Conservation (phyloP, 805 yeast species). For the Candida maltosa region DNA sequence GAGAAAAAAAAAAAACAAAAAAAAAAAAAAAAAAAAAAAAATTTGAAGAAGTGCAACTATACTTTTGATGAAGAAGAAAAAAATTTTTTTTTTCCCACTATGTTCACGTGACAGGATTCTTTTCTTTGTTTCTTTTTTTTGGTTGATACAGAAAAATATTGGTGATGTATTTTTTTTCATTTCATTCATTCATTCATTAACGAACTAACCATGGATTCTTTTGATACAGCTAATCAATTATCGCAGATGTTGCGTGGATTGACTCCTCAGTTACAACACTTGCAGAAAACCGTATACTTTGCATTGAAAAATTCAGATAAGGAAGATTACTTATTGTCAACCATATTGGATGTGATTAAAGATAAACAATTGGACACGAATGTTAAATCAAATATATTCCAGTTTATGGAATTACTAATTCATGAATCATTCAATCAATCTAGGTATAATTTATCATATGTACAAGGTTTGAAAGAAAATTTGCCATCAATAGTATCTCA, state of each 20-base stretch:
- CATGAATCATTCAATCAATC: slow-evolving; percentile 33
- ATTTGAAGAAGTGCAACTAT: too few species aligned
- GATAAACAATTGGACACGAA: slow-evolving; percentile 51
- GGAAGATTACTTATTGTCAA: slow-evolving; percentile 66
- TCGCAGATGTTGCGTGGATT: slow-evolving; percentile 61
- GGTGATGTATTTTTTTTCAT: slow-evolving; percentile 1
- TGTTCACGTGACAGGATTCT: too few species aligned
- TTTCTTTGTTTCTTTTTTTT: neutral
- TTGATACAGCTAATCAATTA: slow-evolving; percentile 79
- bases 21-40: too few species aligned
- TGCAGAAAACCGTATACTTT: slow-evolving; percentile 51
- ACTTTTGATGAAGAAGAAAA: slow-evolving; percentile 1
- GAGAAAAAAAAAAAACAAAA: neutral
- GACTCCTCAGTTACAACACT: slow-evolving; percentile 58
- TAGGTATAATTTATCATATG: slow-evolving; percentile 35
- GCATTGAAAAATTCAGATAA: slow-evolving; percentile 55
- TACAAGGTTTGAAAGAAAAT: slow-evolving; percentile 27
- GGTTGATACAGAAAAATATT: slow-evolving; percentile 3
- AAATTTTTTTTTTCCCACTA: slow-evolving; percentile 5
- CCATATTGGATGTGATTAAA: slow-evolving; percentile 58
- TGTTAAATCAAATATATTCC: slow-evolving; percentile 61
- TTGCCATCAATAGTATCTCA: slow-evolving; percentile 31
- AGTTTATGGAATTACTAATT: slow-evolving; percentile 64
- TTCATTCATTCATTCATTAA: neutral
- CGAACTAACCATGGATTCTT: slow-evolving; percentile 70